A percentile compares a stretch with the other conserved stretches of the same genome.
Conservation (phyloP, 202 grass and related monocot genomes). For the Saccharum hybrid region DNA sequence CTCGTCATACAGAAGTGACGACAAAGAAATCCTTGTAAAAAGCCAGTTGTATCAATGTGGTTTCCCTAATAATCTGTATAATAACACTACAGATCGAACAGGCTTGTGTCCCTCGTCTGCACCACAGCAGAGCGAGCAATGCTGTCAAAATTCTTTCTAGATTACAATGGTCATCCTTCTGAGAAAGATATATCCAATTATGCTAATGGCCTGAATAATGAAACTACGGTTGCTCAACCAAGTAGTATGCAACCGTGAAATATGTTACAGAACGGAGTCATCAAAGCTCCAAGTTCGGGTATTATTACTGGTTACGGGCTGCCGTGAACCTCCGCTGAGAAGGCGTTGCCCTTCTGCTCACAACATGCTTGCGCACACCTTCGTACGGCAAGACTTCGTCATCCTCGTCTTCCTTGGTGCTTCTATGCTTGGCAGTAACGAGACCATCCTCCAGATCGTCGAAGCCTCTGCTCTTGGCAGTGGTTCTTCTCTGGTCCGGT, state of each 20-base stretch:
- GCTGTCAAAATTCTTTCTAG: not conserved
- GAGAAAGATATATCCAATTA: not conserved
- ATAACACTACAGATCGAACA: not conserved
- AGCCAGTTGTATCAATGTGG: not conserved
- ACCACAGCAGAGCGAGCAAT: not conserved
- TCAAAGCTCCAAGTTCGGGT: not conserved
- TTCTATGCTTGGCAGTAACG: conserved; percentile 14
- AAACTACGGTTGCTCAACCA: not conserved
- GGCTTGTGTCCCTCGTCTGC: not conserved
- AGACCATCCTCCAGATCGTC: conserved; percentile 32
- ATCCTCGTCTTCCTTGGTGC: conserved; percentile 22
- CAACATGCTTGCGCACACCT: conserved; percentile 41
- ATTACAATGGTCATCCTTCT: not conserved
- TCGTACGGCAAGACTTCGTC: conserved; percentile 44
- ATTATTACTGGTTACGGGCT: conserved; percentile 27
- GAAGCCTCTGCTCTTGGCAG: conserved; percentile 22
- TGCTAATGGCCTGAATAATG: not conserved
- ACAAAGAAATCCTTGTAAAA: not conserved
- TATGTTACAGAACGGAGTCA: not conserved
- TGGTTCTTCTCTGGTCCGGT: conserved; percentile 26
- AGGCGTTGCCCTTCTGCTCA: conserved; percentile 39
- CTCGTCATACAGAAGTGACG: not conserved
- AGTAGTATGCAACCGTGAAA: not conserved
- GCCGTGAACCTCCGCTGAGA: conserved; percentile 51
- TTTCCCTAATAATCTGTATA: not conserved